Percentiles rank a stretch among this genome's conserved stretches.
phyloP scores from a whole-genome alignment of 2,329 filamentous ascomycete genomes.

The Fusarium sp. region DNA sequence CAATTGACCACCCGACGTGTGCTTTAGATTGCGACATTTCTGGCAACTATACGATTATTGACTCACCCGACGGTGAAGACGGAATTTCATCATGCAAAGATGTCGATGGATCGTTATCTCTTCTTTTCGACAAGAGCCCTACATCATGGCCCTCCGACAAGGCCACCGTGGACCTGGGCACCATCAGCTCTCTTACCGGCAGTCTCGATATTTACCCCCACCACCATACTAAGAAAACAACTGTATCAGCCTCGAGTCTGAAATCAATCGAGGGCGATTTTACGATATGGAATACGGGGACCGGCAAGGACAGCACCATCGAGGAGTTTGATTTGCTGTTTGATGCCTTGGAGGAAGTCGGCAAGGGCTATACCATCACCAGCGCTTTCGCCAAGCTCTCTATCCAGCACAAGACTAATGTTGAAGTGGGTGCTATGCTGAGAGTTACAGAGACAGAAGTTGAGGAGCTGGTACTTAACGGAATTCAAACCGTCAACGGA shows the following conservation, averaged over 20 bases:
- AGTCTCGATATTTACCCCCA: constrained; percentile 47
- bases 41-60: constrained; percentile 47
- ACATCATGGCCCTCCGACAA: constrained; percentile 42
- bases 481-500: constrained; percentile 42
- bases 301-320: constrained; percentile 25
- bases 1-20: constrained; percentile 17
- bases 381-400: constrained; percentile 38
- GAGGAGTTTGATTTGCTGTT: constrained; percentile 39
- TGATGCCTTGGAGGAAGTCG: constrained; percentile 38
- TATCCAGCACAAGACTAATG: constrained; percentile 36
- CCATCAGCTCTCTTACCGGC: constrained; percentile 39
- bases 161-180: constrained; percentile 45
- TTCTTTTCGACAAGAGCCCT: constrained; percentile 44
- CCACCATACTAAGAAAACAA: constrained; percentile 42
- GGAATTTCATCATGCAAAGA: constrained; percentile 43
- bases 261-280: constrained; percentile 41
- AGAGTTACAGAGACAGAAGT: constrained; percentile 43
- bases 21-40: constrained; percentile 44
- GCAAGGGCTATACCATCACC: constrained; percentile 43
- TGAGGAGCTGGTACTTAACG: constrained; percentile 37
- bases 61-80: constrained; percentile 36
- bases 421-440: constrained; percentile 41
- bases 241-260: constrained; percentile 38
- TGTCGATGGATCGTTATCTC: constrained; percentile 47
- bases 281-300: constrained; percentile 44